Base-by-base conservation (phyloP, 2,329 filamentous ascomycete species). In the Hymenoscyphus fraxineus region DNA sequence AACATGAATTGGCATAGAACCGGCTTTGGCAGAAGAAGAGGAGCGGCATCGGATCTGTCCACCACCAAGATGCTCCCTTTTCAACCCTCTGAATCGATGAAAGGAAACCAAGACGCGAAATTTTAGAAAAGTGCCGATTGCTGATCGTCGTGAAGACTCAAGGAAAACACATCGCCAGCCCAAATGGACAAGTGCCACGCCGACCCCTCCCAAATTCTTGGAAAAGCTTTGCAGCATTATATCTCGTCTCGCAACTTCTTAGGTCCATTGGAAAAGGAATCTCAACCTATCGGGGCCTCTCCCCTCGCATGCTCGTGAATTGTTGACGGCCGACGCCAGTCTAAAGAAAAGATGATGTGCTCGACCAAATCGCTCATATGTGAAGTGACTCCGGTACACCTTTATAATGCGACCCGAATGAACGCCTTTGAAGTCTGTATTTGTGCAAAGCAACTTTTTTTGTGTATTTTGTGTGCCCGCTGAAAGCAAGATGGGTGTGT, bases 291-390 rank as follows among this genome's bases (percentile, higher is more conserved):
- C 56, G 58, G 39, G 19, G 13, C 66, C 65, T 65, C 63, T 62
- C 62, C 61, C 54, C 63, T 62, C 64, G 66, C 65, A 70, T 70
- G 68, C 71, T 67, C 67, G 64, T 67, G 58, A 68, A 69, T 63
- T 35, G 62, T 73, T 51, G 71, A 71, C 66, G 67, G 69, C 68
- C 64, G 65, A 72, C 69, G 70, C 73, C 71, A 71, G 69, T 75
- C 73, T 73, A 74, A 64, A 69, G 68, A 73, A 73, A 70, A 64
- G 69, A 72, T 67, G 69, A 72, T 69, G 67, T 62, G 57, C 68
- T 69, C 59, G 68, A 72, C 68, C 66, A 73, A 75, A 73, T 74
- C 73, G 73, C 73, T 74, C 71, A 74, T 69, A 74, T 74, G 67
- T 71, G 67, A 71, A 69, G 63, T 65, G 63, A 75, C 73, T 71